Evolutionary conservation across 2,329 filamentous ascomycete genomes (phyloP).

Genomic region (Trichocomaceae sp.): DNA sequence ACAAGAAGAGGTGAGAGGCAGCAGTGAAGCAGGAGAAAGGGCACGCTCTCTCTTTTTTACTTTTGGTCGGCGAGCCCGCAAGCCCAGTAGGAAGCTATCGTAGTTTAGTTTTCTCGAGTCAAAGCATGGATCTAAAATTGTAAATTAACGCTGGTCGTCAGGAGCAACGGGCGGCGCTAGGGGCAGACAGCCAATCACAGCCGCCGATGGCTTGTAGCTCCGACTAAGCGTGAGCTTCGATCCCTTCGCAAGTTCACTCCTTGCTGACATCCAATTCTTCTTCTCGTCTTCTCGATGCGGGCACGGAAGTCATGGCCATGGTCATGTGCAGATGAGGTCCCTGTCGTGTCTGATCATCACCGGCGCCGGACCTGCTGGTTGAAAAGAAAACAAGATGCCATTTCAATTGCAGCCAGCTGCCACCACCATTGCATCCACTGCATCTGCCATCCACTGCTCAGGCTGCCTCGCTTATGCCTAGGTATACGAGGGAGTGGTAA

Average conservation of each 20-base stretch:
- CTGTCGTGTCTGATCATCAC: not conserved
- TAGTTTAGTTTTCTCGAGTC: too few relatives aligned
- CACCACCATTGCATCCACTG: not conserved
- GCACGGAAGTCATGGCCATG: not conserved
- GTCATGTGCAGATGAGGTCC: too few relatives aligned
- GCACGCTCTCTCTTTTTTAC: not conserved
- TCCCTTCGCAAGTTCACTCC: too few relatives aligned
- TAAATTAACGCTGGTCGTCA: too few relatives aligned
- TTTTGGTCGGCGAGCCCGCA: not conserved
- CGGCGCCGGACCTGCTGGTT: not conserved
- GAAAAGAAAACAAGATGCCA: not conserved
- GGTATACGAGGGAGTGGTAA: too few relatives aligned
- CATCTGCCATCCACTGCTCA: too few relatives aligned
- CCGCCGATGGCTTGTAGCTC: too few relatives aligned
- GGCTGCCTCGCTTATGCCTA: too few relatives aligned
- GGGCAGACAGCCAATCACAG: not conserved
- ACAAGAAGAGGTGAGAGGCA: not conserved
- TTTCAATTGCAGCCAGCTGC: not conserved
- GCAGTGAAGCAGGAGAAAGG: not conserved
- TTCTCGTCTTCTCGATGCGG: not conserved
- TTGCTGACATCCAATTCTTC: not conserved
- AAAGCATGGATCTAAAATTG: too few relatives aligned
- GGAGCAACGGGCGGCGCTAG: slow-evolving; percentile 13
- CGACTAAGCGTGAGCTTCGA: too few relatives aligned
- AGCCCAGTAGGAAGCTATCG: not conserved